Base-by-base conservation (phyloP, 352 stramenopile genomes). In the Pythium myriotylum region DNA sequence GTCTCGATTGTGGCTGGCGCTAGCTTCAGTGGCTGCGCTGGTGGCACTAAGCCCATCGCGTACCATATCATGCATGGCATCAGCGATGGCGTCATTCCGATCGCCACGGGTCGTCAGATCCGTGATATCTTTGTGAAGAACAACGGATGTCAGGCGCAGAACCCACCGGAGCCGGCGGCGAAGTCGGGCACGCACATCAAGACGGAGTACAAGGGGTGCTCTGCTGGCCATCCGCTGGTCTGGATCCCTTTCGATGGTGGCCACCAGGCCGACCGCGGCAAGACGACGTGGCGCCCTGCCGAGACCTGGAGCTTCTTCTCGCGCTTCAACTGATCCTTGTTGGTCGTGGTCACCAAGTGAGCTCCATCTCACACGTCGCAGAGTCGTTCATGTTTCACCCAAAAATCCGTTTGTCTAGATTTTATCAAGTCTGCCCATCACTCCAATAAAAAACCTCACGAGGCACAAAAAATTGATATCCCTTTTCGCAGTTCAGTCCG, bases 141-240 rank as follows among this genome's bases (percentile, higher is more conserved):
- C 20, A 73, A 73, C 41, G 65, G 57, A 17, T 76, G 69, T 46
- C 35, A 46, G 54, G 50, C 67, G n/a, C 56, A 71, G 48, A 67
- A 37, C 20, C 53, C 65, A n/a, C 17, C 39, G 4, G 60, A 72
- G 45, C 69, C 69, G 4, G 48, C 48, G 6, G 12, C 20, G n/a
- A 60, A 61, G 9, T 73, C 69, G 5, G 50, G 54, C 17, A 67
- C 65, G 53, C 65, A 76, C 57, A 62, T 73, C 54, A 76, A 71
- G 45, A 76, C 69, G 4, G 33, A 43, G 56, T 76, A 76, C 57
- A 19, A 55, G 26, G 67, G 68, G 48, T 76, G 69, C 65, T 49
- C 40, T 33, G n/a, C 33, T 0, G 56, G 56, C 6, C 49, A 67
- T n/a, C 65, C 69, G 6, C 56, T 76, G 41, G 60, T 59, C 1